These are phyloP conservation scores for Abrus pulchellus DNA, from an alignment of 306 rosid genomes.

Conservation along the genomic window DNA sequence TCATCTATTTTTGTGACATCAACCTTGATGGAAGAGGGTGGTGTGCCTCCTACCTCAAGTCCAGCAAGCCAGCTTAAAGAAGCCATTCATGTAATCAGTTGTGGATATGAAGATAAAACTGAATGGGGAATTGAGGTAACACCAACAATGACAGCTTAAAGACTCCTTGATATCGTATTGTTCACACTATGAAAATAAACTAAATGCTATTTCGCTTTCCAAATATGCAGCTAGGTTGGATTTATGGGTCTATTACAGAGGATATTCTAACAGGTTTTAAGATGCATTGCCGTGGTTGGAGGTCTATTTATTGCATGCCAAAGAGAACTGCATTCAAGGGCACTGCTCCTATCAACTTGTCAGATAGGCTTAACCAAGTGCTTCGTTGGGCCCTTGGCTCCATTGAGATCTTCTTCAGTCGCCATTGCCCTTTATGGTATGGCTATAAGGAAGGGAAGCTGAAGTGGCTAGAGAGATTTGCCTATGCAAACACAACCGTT, in stretches of 20 bases:
- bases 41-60: constrained; percentile 92
- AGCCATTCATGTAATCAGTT: constrained; percentile 93
- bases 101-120: constrained; percentile 97
- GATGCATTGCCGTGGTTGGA: constrained; percentile 99
- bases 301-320: constrained; percentile 94
- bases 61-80: constrained; percentile 90
- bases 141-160: constrained; percentile 14
- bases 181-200: constrained; percentile 38
- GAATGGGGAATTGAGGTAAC: constrained; percentile 97
- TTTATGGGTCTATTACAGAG: constrained; percentile 94
- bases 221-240: constrained; percentile 89
- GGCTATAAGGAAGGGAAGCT: constrained; percentile 92
- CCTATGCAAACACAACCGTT: constrained; percentile 93
- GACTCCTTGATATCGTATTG: constrained; percentile 26
- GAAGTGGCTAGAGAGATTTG: constrained; percentile 94
- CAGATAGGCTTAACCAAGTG: constrained; percentile 95
- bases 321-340: constrained; percentile 92
- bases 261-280: constrained; percentile 95
- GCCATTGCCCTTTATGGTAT: constrained; percentile 88
- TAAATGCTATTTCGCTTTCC: constrained; percentile 40
- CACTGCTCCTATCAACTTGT: constrained; percentile 97
- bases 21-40: constrained; percentile 90
- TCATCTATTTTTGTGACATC: constrained; percentile 96
- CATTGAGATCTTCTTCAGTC: constrained; percentile 96
- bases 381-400: constrained; percentile 99